Conservation (phyloP, 441 rosid species). For the Bocquillonia castaneifolia region DNA sequence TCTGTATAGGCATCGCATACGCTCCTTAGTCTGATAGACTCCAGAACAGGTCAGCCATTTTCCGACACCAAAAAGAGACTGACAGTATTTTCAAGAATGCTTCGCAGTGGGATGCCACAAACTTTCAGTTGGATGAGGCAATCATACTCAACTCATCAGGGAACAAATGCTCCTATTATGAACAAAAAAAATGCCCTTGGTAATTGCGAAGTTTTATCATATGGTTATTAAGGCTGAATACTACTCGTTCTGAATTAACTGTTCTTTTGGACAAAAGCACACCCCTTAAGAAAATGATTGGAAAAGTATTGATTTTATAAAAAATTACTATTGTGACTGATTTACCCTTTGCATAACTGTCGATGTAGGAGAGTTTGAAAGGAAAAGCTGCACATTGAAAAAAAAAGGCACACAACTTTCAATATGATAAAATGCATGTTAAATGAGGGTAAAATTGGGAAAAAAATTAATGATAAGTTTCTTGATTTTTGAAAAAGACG, state of each 20-base stretch:
- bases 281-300: too few species aligned
- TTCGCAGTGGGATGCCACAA: conserved; percentile 72
- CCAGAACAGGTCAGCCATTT: conserved; percentile 66
- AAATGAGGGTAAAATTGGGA: not conserved
- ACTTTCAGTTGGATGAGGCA: conserved; percentile 67
- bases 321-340: too few species aligned
- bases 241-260: not conserved
- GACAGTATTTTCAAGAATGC: conserved; percentile 66
- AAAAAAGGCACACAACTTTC: too few species aligned
- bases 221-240: conserved; percentile 1
- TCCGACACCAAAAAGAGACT: conserved; percentile 59
- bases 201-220: conserved; percentile 26
- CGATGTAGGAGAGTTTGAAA: too few species aligned
- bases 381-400: too few species aligned
- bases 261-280: too few species aligned
- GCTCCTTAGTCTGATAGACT: conserved; percentile 85
- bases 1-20: conserved; percentile 85
- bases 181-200: conserved; percentile 43
- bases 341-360: too few species aligned
- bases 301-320: too few species aligned
- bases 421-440: too few species aligned
- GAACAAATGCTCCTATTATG: conserved; percentile 35
- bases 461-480: too few species aligned
- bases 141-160: conserved; percentile 38
- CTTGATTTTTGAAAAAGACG: too few species aligned